These are phyloP conservation scores for Ogataea naganishii DNA, from an alignment of 805 yeast species.

Conservation along the genomic window DNA sequence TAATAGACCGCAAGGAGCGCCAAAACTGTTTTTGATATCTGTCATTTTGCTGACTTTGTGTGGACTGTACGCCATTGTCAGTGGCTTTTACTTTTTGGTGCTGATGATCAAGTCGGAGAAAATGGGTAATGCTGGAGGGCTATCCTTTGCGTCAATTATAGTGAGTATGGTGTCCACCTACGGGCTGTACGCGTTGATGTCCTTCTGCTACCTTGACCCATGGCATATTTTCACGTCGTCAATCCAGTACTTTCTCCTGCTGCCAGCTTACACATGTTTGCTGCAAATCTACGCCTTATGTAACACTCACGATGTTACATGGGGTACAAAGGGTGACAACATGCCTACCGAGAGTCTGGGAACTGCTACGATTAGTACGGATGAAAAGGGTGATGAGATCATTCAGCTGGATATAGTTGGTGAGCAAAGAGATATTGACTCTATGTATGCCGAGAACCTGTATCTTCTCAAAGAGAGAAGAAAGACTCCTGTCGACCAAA, in stretches of 20 bases:
- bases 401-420: conserved; percentile 71
- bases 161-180: conserved; percentile 85
- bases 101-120: conserved; percentile 36
- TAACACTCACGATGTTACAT: conserved; percentile 95
- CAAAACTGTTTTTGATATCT: conserved; percentile 61
- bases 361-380: conserved; percentile 72
- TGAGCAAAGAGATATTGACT: conserved; percentile 69
- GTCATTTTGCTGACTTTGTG: conserved; percentile 70
- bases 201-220: conserved; percentile 83
- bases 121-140: conserved; percentile 29
- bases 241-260: conserved; percentile 75
- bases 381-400: conserved; percentile 76
- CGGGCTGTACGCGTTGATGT: conserved; percentile 78
- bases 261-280: conserved; percentile 89
- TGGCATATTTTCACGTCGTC: conserved; percentile 93
- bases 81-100: conserved; percentile 75
- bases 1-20: conserved; percentile 95
- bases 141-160: conserved; percentile 64
- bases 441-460: conserved; percentile 68
- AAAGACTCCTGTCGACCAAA: conserved; percentile 44
- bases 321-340: conserved; percentile 98
- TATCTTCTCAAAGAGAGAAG: conserved; percentile 66
- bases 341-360: conserved; percentile 62
- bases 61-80: conserved; percentile 70
- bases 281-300: conserved; percentile 95